phyloP scores from a whole-genome alignment of 2,329 filamentous ascomycete species.

The Fonsecaea multimorphosa region DNA sequence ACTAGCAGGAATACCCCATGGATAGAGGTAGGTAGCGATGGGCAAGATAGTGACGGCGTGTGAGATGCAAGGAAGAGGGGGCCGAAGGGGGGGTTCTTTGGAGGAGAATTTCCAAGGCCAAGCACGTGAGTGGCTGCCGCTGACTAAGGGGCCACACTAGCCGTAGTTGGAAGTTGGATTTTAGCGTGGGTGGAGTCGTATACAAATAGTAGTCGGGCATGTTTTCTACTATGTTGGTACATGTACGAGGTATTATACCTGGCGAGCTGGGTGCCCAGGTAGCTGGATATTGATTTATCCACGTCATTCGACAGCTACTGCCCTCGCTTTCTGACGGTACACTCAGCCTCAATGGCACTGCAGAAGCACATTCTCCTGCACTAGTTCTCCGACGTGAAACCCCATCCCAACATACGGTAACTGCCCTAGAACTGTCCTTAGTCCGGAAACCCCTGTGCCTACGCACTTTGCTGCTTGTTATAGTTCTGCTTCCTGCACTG shows the following conservation, averaged over 20 bases:
- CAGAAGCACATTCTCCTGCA: neutral
- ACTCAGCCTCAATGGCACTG: neutral
- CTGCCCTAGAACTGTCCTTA: too few species aligned
- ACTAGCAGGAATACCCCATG: neutral
- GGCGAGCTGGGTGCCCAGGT: too few species aligned
- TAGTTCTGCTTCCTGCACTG: neutral
- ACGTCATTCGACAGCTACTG: too few species aligned
- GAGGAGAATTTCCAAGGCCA: constrained; percentile 1
- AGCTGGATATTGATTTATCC: too few species aligned
- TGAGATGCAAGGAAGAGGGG: neutral
- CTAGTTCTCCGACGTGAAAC: neutral
- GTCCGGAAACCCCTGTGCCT: too few species aligned
- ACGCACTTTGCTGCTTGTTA: neutral
- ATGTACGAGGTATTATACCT: too few species aligned
- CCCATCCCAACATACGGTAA: neutral
- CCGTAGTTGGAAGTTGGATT: neutral
- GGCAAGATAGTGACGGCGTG: neutral
- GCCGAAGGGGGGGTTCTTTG: neutral
- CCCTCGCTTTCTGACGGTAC: neutral
- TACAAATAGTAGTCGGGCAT: too few species aligned
- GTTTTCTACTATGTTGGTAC: neutral
- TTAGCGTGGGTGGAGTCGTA: neutral
- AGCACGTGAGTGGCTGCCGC: neutral
- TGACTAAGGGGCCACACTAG: neutral
- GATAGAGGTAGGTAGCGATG: neutral